Percentiles rank a stretch among this genome's conserved stretches.
Conservation (phyloP, 805 yeast species). For the Diddensiella transvaalensis region DNA sequence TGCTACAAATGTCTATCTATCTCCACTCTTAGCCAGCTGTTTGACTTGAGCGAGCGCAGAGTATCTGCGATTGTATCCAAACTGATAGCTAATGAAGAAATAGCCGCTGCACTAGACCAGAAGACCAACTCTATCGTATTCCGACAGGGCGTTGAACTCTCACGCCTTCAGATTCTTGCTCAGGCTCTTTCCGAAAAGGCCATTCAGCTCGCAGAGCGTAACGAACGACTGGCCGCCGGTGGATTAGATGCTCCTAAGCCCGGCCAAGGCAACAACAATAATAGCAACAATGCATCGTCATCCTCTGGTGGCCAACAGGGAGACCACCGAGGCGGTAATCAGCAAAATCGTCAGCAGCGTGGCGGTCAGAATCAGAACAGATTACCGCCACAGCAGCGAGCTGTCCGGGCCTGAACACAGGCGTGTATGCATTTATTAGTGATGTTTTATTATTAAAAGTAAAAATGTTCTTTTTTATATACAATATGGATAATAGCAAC, state of each 20-base stretch:
- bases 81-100: conserved; percentile 75
- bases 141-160: conserved; percentile 71
- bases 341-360: conserved; percentile 2
- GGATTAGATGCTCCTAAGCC: conserved; percentile 37
- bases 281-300: too few relatives aligned
- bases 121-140: conserved; percentile 60
- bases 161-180: conserved; percentile 85
- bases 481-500: too few relatives aligned
- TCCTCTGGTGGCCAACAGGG: background rate
- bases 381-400: conserved; percentile 3
- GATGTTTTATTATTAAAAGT: too few relatives aligned
- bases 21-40: conserved; percentile 57
- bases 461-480: too few relatives aligned
- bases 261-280: background rate
- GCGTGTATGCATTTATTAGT: background rate
- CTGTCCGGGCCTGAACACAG: conserved; percentile 2
- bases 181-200: conserved; percentile 79
- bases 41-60: conserved; percentile 54
- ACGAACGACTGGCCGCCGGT: conserved; percentile 77
- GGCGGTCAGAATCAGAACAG: conserved; percentile 3
- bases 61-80: conserved; percentile 64
- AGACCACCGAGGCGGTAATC: conserved; percentile 10
- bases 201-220: conserved; percentile 72
- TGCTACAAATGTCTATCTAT: conserved; percentile 74
- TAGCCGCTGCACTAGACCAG: conserved; percentile 71